Conservation (phyloP, 176 grass and related monocot species). For the Oryza rufipogon region DNA sequence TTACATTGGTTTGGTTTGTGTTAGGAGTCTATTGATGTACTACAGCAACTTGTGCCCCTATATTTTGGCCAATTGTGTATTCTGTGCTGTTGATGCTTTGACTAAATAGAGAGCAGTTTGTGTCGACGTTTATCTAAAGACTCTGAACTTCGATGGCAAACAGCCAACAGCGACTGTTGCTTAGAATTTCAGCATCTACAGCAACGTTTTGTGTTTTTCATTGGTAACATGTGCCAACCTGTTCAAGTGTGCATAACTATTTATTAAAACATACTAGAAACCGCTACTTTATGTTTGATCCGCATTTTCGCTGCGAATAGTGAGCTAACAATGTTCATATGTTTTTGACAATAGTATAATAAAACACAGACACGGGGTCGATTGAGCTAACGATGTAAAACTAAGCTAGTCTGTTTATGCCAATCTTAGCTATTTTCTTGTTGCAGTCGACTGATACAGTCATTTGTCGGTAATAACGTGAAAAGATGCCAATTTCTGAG, state of each 20-base stretch:
- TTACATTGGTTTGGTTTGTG: constrained; percentile 40
- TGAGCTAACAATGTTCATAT: background rate
- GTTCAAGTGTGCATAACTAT: background rate
- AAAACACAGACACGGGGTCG: too few relatives aligned
- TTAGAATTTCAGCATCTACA: too few relatives aligned
- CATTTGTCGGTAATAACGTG: too few relatives aligned
- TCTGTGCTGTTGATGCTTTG: constrained; percentile 27
- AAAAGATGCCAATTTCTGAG: too few relatives aligned
- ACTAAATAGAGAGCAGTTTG: background rate
- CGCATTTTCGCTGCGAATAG: background rate
- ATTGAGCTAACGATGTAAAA: too few relatives aligned
- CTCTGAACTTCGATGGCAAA: background rate
- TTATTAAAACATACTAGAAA: background rate
- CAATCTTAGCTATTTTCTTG: too few relatives aligned
- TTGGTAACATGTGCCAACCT: background rate
- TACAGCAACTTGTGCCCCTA: constrained; percentile 18
- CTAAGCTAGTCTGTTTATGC: too few relatives aligned
- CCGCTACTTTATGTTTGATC: too few relatives aligned
- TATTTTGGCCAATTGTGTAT: constrained; percentile 23
- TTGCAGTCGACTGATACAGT: too few relatives aligned
- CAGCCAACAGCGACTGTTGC: background rate
- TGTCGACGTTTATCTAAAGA: background rate
- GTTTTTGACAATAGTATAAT: too few relatives aligned
- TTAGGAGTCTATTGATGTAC: constrained; percentile 48
- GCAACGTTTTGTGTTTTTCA: background rate